Percentiles rank a stretch among this genome's conserved stretches.
Evolutionary conservation across 768 basidiomycete species (phyloP).

Genomic region (Tulasnella sp.): DNA sequence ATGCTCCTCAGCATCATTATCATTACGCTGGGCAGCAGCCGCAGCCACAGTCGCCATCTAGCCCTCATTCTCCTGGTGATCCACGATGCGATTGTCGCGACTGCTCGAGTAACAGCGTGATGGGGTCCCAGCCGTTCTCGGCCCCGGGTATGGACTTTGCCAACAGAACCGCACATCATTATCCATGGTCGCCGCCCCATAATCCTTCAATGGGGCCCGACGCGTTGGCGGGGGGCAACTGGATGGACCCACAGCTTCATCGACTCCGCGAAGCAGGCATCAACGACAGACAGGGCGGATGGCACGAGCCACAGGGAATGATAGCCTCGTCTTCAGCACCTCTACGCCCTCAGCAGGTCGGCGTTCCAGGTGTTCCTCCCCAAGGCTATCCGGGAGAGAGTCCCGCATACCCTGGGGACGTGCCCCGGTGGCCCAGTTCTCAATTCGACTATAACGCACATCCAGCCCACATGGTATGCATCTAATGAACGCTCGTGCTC

Average conservation of each 20-base stretch:
- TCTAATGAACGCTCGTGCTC: background rate
- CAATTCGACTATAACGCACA: slow-evolving; percentile 20
- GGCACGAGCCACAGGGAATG: slow-evolving; percentile 18
- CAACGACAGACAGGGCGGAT: slow-evolving; percentile 4
- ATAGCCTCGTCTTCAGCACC: background rate
- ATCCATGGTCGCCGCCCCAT: background rate
- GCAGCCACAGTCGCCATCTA: background rate
- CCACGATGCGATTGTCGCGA: background rate
- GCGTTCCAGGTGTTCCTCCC: background rate
- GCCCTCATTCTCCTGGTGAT: background rate
- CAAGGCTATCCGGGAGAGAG: background rate
- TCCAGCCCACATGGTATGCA: slow-evolving; percentile 1
- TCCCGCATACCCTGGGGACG: background rate
- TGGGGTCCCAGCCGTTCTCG: background rate
- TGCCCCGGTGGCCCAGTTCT: slow-evolving; percentile 20
- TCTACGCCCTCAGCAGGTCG: background rate
- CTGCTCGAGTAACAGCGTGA: background rate
- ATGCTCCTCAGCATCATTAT: slow-evolving; percentile 22
- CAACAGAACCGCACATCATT: background rate
- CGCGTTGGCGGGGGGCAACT: background rate
- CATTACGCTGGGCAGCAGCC: slow-evolving; percentile 6
- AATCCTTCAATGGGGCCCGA: background rate
- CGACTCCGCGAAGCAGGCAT: background rate
- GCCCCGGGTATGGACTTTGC: background rate
- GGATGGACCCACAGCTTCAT: background rate